Evolutionary conservation across 805 yeast genomes (phyloP).

Genomic region (Nakazawaea anatomiae): DNA sequence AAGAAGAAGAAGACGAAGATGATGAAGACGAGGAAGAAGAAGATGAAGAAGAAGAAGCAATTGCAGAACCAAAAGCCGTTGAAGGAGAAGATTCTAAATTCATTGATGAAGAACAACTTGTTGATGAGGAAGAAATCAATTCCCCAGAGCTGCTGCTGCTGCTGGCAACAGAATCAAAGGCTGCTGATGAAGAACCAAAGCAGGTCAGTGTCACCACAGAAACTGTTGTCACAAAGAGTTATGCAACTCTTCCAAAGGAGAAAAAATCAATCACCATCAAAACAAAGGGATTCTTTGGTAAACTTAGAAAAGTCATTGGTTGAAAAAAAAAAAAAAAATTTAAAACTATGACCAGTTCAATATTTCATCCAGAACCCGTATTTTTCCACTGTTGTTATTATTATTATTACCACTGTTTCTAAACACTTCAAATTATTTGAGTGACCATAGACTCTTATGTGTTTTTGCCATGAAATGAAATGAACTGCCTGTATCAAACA

Average conservation of each 20-base stretch:
- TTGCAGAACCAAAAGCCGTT: constrained; percentile 6
- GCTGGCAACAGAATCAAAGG: neutral
- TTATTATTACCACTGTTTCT: too few relatives aligned
- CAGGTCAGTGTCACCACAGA: constrained; percentile 12
- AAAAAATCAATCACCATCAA: constrained; percentile 14
- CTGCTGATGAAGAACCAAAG: constrained; percentile 9
- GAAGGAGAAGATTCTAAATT: constrained; percentile 5
- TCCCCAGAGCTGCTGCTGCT: constrained; percentile 1
- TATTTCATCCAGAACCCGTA: too few relatives aligned
- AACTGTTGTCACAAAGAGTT: constrained; percentile 10
- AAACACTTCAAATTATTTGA: too few relatives aligned
- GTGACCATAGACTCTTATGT: too few relatives aligned
- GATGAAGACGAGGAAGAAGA: constrained; percentile 12
- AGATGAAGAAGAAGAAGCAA: constrained; percentile 11
- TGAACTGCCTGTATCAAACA: too few relatives aligned
- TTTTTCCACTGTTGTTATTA: too few relatives aligned
- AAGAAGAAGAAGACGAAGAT: constrained; percentile 13
- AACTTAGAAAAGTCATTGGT: constrained; percentile 29
- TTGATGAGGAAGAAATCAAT: constrained; percentile 8
- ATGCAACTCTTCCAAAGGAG: constrained; percentile 14
- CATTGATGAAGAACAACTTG: constrained; percentile 1
- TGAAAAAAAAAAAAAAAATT: neutral
- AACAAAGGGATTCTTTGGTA: constrained; percentile 35
- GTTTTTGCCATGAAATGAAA: too few relatives aligned
- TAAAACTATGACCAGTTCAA: too few relatives aligned